These are phyloP conservation scores for Colletotrichum caudatum DNA, from an alignment of 2,329 filamentous ascomycete genomes.

Conservation along the genomic window DNA sequence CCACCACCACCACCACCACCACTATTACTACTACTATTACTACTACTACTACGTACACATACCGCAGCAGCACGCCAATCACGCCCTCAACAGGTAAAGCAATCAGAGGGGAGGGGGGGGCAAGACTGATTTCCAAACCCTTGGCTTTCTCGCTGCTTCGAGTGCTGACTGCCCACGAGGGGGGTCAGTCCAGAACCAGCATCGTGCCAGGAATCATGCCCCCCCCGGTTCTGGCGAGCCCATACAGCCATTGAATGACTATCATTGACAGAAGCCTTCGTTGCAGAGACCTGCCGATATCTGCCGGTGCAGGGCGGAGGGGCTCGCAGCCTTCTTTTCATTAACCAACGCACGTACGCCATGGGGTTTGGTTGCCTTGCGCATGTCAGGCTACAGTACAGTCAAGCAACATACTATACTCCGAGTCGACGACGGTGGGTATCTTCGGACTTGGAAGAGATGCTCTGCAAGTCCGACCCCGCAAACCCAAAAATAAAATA, in stretches of 20 bases:
- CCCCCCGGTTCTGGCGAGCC: neutral
- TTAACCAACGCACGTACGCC: too few species aligned
- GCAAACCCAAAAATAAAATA: neutral
- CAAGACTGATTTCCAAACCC: constrained; percentile 18
- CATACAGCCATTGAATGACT: neutral
- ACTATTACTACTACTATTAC: too few species aligned
- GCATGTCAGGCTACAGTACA: too few species aligned
- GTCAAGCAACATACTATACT: neutral
- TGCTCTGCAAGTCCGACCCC: constrained; percentile 6
- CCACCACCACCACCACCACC: neutral
- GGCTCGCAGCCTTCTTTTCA: too few species aligned
- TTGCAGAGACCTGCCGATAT: constrained; percentile 1
- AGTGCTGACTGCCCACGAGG: neutral
- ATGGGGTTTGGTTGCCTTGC: too few species aligned
- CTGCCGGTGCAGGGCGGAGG: too few species aligned
- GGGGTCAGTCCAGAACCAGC: constrained; percentile 15
- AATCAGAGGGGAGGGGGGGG: neutral
- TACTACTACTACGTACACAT: neutral
- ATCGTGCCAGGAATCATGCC: neutral
- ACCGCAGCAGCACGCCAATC: constrained; percentile 24
- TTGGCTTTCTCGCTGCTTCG: constrained; percentile 19
- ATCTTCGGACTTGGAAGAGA: neutral
- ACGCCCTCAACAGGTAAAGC: constrained; percentile 15
- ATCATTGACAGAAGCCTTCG: constrained; percentile 27
- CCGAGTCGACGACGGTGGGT: neutral